Evolutionary conservation across 2,329 filamentous ascomycete genomes (phyloP).

Genomic region (Helotiales sp.): DNA sequence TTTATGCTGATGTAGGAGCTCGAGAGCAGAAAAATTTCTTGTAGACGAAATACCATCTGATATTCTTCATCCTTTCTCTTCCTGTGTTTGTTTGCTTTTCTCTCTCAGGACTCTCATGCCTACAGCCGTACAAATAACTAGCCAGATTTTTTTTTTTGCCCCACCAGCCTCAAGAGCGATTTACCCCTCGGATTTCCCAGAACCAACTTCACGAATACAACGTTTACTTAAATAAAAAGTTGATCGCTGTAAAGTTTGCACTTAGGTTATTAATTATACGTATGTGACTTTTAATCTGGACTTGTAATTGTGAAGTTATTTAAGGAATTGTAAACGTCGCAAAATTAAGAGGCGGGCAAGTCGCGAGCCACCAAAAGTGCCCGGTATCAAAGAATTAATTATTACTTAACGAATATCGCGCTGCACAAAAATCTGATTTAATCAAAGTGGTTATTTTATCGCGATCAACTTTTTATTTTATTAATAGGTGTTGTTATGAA

Average conservation of each 20-base stretch:
- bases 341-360: neutral
- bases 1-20: neutral
- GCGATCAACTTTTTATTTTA: neutral
- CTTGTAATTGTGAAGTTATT: neutral
- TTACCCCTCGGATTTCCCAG: neutral
- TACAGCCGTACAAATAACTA: neutral
- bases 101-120: neutral
- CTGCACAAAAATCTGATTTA: neutral
- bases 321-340: neutral
- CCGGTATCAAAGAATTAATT: neutral
- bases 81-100: neutral
- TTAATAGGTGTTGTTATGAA: neutral
- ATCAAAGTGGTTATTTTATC: neutral
- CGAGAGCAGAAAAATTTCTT: neutral
- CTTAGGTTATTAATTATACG: neutral
- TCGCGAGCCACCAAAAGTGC: too few species aligned
- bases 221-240: neutral
- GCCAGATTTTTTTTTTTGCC: too few species aligned
- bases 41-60: neutral
- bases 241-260: neutral
- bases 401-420: neutral
- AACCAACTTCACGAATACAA: neutral
- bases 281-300: neutral
- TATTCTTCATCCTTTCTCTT: neutral
- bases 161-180: neutral